Conservation (phyloP, 1,284 basidiomycete genomes). For the Cutaneotrichosporon sp. region DNA sequence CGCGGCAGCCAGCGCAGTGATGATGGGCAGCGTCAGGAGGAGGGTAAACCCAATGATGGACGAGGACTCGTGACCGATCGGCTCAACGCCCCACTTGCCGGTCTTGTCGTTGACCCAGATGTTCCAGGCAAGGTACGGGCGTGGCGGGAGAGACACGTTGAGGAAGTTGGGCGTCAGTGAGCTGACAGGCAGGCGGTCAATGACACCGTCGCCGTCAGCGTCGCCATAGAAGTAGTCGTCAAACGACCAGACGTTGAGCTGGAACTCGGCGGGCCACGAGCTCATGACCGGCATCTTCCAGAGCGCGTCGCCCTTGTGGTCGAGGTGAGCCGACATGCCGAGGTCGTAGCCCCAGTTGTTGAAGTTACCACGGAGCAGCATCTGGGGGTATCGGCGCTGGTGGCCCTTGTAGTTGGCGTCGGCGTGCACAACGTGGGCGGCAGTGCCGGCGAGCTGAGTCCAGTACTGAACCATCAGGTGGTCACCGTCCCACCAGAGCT, state of each 20-base stretch:
- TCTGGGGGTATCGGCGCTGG: constrained; percentile 72
- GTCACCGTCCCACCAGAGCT: constrained; percentile 70
- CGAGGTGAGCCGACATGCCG: constrained; percentile 65
- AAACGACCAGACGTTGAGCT: constrained; percentile 80
- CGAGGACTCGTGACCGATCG: constrained; percentile 70
- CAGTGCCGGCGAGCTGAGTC: constrained; percentile 60
- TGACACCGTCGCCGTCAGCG: constrained; percentile 71
- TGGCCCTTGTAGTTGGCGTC: constrained; percentile 59
- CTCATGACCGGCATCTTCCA: constrained; percentile 61
- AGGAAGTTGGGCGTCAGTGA: constrained; percentile 72
- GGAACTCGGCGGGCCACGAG: constrained; percentile 77
- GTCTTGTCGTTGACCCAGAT: constrained; percentile 69
- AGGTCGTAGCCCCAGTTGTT: constrained; percentile 85
- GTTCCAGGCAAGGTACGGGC: constrained; percentile 72
- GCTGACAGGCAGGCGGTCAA: constrained; percentile 85
- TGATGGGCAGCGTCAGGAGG: constrained; percentile 69
- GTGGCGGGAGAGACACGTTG: constrained; percentile 64
- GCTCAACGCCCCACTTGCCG: constrained; percentile 69
- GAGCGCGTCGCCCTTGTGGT: constrained; percentile 55
- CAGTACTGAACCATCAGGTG: constrained; percentile 88
- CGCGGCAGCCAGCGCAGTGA: constrained; percentile 76
- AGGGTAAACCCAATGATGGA: constrained; percentile 80
- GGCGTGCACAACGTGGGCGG: constrained; percentile 66
- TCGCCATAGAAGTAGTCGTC: constrained; percentile 89
- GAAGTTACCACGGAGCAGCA: constrained; percentile 77